phyloP scores from a whole-genome alignment of 2,329 filamentous ascomycete genomes.

The Metarhizium album region DNA sequence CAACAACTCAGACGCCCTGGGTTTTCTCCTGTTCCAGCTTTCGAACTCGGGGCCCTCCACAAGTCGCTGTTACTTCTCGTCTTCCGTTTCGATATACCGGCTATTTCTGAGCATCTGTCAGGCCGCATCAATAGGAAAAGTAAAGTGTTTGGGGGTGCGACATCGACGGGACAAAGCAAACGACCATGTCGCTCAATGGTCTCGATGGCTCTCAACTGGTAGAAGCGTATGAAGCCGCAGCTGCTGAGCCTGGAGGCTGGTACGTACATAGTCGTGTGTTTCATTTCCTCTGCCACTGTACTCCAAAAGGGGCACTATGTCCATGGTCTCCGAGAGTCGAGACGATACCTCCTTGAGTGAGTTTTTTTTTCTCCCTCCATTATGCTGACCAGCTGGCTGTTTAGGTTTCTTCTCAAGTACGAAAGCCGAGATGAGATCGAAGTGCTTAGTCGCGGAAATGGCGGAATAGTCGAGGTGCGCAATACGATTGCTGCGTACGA shows the following conservation, averaged over 20 bases:
- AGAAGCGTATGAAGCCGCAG: conserved; percentile 73
- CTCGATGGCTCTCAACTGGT: conserved; percentile 71
- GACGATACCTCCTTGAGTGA: not conserved
- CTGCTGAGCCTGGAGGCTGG: conserved; percentile 87
- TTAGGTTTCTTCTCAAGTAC: conserved; percentile 92
- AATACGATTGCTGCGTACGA: conserved; percentile 67
- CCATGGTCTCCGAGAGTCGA: not conserved
- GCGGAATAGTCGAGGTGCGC: conserved; percentile 76
- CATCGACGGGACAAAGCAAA: not conserved
- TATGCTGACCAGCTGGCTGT: conserved; percentile 12
- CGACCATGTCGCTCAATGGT: conserved; percentile 86
- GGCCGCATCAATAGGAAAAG: not conserved
- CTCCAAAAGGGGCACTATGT: not conserved
- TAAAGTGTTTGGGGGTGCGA: not conserved
- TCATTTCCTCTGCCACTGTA: not conserved
- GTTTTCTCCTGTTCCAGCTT: not conserved
- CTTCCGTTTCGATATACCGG: not conserved
- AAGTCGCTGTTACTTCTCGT: not conserved
- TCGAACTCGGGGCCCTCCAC: not conserved
- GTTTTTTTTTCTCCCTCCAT: too few species aligned
- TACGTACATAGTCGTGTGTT: conserved; percentile 36
- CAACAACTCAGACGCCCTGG: not conserved
- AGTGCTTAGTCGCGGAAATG: conserved; percentile 63
- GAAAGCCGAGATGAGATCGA: conserved; percentile 78
- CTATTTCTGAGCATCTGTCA: not conserved